Conservation (phyloP, 345 rosid species). For the Salix arbutifolia region DNA sequence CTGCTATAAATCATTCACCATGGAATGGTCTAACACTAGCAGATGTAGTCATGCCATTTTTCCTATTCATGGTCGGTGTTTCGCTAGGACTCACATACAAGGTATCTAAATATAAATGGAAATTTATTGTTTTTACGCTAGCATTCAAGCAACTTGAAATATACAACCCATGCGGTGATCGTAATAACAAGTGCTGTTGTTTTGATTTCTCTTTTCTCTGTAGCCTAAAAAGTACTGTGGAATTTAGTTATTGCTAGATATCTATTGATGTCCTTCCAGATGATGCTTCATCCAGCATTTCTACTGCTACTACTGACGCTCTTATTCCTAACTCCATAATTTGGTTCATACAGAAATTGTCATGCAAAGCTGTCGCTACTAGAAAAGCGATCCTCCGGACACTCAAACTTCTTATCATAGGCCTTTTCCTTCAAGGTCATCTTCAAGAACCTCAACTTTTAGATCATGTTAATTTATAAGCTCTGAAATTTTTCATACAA, state of each 20-base stretch:
- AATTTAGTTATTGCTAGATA: background rate
- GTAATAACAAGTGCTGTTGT: background rate
- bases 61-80: slow-evolving; percentile 83
- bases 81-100: slow-evolving; percentile 72
- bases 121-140: slow-evolving; percentile 4
- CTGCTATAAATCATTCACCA: slow-evolving; percentile 82
- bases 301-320: no score
- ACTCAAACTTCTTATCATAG: slow-evolving; percentile 53
- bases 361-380: slow-evolving; percentile 54
- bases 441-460: background rate
- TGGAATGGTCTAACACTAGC: slow-evolving; percentile 89
- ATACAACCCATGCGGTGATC: background rate
- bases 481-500: background rate
- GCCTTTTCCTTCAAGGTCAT: slow-evolving; percentile 80
- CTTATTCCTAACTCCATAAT: background rate
- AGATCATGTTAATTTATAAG: background rate
- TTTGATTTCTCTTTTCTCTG: background rate
- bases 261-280: background rate
- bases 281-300: background rate
- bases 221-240: background rate
- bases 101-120: slow-evolving; percentile 36
- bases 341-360: slow-evolving; percentile 38
- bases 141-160: background rate
- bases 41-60: slow-evolving; percentile 91
- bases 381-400: slow-evolving; percentile 58